These are phyloP conservation scores for Ceratocystis lukuohia DNA, from an alignment of 2,329 filamentous ascomycete species.

Conservation along the genomic window DNA sequence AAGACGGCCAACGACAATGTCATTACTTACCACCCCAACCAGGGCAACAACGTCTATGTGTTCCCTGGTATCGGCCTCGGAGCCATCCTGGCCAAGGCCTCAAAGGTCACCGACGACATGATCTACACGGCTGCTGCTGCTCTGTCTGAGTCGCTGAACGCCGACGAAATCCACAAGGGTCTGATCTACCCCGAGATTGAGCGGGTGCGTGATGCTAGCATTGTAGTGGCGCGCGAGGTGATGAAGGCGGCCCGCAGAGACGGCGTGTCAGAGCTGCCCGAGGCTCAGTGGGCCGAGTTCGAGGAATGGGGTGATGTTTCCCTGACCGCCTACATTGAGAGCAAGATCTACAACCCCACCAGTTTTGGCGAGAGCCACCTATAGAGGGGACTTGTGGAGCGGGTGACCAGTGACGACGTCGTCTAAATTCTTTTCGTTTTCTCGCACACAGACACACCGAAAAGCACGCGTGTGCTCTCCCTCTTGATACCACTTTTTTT, in stretches of 20 bases:
- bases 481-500: slow-evolving; percentile 11
- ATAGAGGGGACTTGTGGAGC: slow-evolving; percentile 24
- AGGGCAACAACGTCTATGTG: slow-evolving; percentile 82
- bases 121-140: slow-evolving; percentile 86
- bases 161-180: slow-evolving; percentile 67
- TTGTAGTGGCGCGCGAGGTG: slow-evolving; percentile 76
- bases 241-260: slow-evolving; percentile 82
- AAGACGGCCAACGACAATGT: slow-evolving; percentile 45
- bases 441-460: not conserved
- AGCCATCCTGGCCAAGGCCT: slow-evolving; percentile 79
- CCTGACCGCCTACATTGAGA: slow-evolving; percentile 46
- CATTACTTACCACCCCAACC: slow-evolving; percentile 61
- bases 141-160: slow-evolving; percentile 62
- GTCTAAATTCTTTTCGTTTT: not conserved
- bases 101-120: slow-evolving; percentile 84
- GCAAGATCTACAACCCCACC: slow-evolving; percentile 46
- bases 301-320: slow-evolving; percentile 56
- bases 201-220: slow-evolving; percentile 79
- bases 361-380: slow-evolving; percentile 30
- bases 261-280: slow-evolving; percentile 56
- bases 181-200: slow-evolving; percentile 85
- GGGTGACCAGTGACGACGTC: not conserved
- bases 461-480: not conserved
- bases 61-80: slow-evolving; percentile 94
- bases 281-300: slow-evolving; percentile 59